Conservation (phyloP, 2,329 filamentous ascomycete genomes). For the Shiraia bambusicola region DNA sequence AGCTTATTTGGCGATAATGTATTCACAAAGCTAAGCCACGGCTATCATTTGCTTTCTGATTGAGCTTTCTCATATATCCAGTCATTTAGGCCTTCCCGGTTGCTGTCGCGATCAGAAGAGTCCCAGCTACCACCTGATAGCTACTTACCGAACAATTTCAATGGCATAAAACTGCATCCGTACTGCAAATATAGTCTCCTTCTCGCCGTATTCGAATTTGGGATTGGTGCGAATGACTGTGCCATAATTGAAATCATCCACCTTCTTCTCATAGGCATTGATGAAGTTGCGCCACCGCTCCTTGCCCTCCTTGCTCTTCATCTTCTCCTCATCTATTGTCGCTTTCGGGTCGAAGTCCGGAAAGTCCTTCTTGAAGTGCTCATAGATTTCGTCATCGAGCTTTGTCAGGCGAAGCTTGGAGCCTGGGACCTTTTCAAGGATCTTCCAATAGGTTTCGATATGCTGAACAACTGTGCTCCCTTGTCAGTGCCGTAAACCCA, state of each 20-base stretch:
- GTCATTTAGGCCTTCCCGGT: constrained; percentile 87
- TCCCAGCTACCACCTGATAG: neutral
- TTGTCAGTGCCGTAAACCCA: constrained; percentile 12
- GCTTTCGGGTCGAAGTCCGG: constrained; percentile 85
- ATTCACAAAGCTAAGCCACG: too few relatives aligned
- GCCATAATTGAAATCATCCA: constrained; percentile 98
- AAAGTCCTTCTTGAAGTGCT: constrained; percentile 83
- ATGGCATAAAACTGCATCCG: constrained; percentile 84
- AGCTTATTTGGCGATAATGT: too few relatives aligned
- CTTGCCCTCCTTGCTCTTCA: constrained; percentile 98
- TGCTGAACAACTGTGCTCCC: constrained; percentile 73
- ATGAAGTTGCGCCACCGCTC: constrained; percentile 94
- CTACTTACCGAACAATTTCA: constrained; percentile 66
- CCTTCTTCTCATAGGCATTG: constrained; percentile 87
- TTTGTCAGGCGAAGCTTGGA: constrained; percentile 89
- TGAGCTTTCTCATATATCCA: constrained; percentile 91
- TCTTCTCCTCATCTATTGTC: constrained; percentile 84
- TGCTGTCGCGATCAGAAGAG: constrained; percentile 52
- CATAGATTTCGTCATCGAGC: constrained; percentile 91
- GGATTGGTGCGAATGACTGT: constrained; percentile 82
- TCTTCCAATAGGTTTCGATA: constrained; percentile 94
- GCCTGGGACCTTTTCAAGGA: constrained; percentile 86
- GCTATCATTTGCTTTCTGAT: constrained; percentile 25
- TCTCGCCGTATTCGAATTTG: constrained; percentile 80
- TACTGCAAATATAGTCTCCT: constrained; percentile 87